Evolutionary conservation across 176 grass and related monocot genomes (phyloP), one percentile per base, ranked within the genome.

Genomic region (Zizania latifolia): DNA sequence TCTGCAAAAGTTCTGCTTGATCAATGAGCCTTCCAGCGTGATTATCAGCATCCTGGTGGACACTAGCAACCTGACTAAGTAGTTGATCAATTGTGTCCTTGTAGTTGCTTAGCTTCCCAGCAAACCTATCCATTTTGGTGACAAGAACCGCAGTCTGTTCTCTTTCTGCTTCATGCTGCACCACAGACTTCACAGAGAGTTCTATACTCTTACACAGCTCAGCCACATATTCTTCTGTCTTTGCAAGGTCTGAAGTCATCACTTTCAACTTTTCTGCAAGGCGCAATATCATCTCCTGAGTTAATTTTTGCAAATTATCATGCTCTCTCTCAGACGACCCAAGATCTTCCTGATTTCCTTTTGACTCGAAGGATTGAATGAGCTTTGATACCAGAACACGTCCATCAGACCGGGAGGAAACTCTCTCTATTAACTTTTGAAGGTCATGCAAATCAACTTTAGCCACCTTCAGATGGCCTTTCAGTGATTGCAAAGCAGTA

Each of bases 281-380:
- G 78, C 72, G 51, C 63, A 58, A 81, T 81, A 86, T 70, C 75
- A 93, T 74, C 36, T 89, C 83, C 71, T 58, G 70, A 56, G 83
- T 82, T 83, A 75, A 33, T 80, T 78, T 81, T 27, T 76, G 72
- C 48, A 78, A 86, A 68, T 82, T 74, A 82, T 94, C 87, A 80
- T 73, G 81, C 81, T 91, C 88, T 51, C 85, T 86, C 37, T 83
- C 83, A 68, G 86, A 79, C 22, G 76, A 61, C 77, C 84, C 64
- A 89, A 58, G 70, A 59, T 89, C 86, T 79, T 61, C 72, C 57
- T 82, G 74, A 78, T 76, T 89, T 77, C 54, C 65, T 79, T 98
- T 89, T 55, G 82, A 68, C 72, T 98, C 94, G 45, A 91, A 98
- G 76, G 94, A 88, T 38, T 94, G 85, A 54, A 98, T 92, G 73